Base-by-base conservation (phyloP, 805 yeast species). In the Zygoascus biomembranicola region DNA sequence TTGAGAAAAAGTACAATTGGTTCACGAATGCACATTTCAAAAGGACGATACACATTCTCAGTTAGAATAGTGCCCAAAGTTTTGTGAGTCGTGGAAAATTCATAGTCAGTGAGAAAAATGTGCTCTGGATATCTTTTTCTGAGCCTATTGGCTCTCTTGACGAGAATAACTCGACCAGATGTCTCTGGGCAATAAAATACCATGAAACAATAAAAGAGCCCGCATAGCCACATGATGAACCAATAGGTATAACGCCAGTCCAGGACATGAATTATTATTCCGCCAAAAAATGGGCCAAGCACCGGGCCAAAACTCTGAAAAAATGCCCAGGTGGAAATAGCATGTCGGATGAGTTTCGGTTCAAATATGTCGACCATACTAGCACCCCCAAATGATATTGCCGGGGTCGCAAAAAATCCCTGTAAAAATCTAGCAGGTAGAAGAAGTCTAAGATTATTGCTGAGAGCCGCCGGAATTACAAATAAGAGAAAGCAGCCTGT, bases 91-190 rank as follows among this genome's bases (percentile, higher is more conserved):
- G 79, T 77, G 55, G 88, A 61, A 68, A 90, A 74, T 66, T 90
- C 96, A 35, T 72, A 73, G 49, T 86, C 66, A 1, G 85, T 71
- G 66, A 88, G 67, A 58, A 87, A 87, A 63, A 85, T 85, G 55
- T 75, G 75, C 66, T 90, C 85, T 47, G 94, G 90, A 6, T 96
- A 86, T 66, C 83, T 84, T 63, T 78, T 77, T 72, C 97, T 80
- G 61, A 89, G 65, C 64, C 68, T 76, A 52, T 68, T 69, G 18
- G 97, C 97, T 64, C 84, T 79, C 42, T 65, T 74, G 61, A 82
- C 80, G 57, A 89, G 73, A 49, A 88, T 82, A 0, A 62, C 58
- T 18, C 69, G 69, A 8, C 65, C 67, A 56, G 72, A 76, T 6
- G 70, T 68, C 69, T 74, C 68, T 65, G 69, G 32, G 57, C 56